Evolutionary conservation across 179 eudicot genomes (phyloP).

Genomic region (Sideroxylon spinosum): DNA sequence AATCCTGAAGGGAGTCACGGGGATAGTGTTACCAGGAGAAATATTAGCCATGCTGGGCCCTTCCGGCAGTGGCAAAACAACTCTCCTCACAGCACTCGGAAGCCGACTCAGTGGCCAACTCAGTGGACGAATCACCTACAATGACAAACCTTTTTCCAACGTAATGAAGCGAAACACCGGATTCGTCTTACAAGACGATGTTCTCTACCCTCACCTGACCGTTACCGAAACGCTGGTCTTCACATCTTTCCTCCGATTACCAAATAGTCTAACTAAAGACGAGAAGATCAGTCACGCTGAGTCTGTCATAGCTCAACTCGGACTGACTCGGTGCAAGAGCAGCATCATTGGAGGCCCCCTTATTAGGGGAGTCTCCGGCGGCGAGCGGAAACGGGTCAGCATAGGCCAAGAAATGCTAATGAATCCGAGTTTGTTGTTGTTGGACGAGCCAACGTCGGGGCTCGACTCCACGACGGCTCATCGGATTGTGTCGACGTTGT

Average conservation of each 20-base stretch:
- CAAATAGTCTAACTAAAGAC: constrained; percentile 39
- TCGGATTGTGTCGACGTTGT: constrained; percentile 52
- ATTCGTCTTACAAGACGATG: constrained; percentile 82
- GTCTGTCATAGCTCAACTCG: constrained; percentile 44
- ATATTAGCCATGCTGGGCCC: constrained; percentile 88
- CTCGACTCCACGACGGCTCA: constrained; percentile 88
- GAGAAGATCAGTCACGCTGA: constrained; percentile 51
- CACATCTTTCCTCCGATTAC: constrained; percentile 64
- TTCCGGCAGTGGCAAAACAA: constrained; percentile 84
- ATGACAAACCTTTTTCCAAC: constrained; percentile 45
- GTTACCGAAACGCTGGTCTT: constrained; percentile 66
- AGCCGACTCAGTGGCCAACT: constrained; percentile 57
- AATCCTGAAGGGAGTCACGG: constrained; percentile 67
- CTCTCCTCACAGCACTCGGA: constrained; percentile 69
- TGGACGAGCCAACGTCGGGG: constrained; percentile 89
- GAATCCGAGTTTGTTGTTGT: constrained; percentile 64
- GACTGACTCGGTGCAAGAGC: constrained; percentile 51
- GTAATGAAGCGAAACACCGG: constrained; percentile 55
- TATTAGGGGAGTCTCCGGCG: constrained; percentile 72
- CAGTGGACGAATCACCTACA: constrained; percentile 51
- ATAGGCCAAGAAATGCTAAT: constrained; percentile 83
- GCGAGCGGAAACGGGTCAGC: constrained; percentile 79
- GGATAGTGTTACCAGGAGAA: constrained; percentile 69
- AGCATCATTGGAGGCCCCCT: constrained; percentile 57
- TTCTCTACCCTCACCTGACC: constrained; percentile 60